phyloP scores from a whole-genome alignment of 106 monocot genomes.

The Gastrodia elata region DNA sequence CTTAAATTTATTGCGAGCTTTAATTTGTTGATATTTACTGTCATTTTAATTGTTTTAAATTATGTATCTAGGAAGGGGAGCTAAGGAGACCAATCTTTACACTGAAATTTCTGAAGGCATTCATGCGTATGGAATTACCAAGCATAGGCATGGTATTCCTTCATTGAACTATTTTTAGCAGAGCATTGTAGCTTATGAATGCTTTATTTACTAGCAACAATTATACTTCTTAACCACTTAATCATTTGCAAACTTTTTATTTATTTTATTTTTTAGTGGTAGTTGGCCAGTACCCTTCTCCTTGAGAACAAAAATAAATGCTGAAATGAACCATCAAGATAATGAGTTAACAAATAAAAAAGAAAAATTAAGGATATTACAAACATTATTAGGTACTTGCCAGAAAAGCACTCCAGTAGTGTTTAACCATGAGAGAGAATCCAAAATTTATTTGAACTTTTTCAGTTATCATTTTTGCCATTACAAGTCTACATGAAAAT shows the following conservation, averaged over 20 bases:
- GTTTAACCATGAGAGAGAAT: too few species aligned
- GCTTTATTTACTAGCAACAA: neutral
- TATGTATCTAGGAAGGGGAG: slow-evolving; percentile 62
- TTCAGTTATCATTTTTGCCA: too few species aligned
- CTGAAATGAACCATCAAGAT: neutral
- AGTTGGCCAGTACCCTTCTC: neutral
- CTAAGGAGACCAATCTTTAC: slow-evolving; percentile 93
- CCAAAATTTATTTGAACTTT: too few species aligned
- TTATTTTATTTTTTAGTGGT: neutral
- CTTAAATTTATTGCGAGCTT: neutral
- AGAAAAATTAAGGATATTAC: too few species aligned
- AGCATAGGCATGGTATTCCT: slow-evolving; percentile 80
- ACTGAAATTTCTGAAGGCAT: slow-evolving; percentile 89
- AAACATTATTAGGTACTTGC: too few species aligned
- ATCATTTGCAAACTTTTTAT: neutral
- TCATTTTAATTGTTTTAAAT: neutral
- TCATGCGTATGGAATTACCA: slow-evolving; percentile 83
- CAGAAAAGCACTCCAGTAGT: too few species aligned
- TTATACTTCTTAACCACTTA: neutral
- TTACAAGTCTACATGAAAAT: too few species aligned
- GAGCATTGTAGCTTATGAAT: neutral
- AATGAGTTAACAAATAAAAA: neutral
- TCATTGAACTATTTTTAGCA: neutral
- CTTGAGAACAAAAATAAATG: neutral
- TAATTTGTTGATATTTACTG: neutral